These are phyloP conservation scores for Russula vinacea DNA, from an alignment of 768 basidiomycete genomes.

Conservation along the genomic window DNA sequence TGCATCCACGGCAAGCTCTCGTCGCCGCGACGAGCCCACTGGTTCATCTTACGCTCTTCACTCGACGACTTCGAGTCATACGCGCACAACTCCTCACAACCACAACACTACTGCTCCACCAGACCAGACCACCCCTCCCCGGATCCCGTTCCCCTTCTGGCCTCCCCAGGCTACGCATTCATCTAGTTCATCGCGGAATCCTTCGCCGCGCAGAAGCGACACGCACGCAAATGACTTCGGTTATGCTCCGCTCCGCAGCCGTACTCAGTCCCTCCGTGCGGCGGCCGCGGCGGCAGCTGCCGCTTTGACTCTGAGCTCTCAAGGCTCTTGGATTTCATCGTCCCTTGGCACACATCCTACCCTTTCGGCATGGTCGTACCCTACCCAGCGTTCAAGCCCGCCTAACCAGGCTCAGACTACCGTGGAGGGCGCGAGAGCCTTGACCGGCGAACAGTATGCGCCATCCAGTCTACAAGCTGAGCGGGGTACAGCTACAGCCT, in stretches of 20 bases:
- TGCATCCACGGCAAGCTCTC: slow-evolving; percentile 57
- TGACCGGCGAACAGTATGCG: slow-evolving; percentile 49
- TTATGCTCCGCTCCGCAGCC: slow-evolving; percentile 53
- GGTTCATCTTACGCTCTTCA: slow-evolving; percentile 63
- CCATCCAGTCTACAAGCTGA: slow-evolving; percentile 47
- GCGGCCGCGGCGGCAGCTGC: slow-evolving; percentile 36
- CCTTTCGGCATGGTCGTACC: slow-evolving; percentile 67
- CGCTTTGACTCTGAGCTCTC: slow-evolving; percentile 52
- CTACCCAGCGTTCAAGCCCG: slow-evolving; percentile 42
- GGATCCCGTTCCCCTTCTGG: slow-evolving; percentile 55
- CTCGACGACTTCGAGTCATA: slow-evolving; percentile 53
- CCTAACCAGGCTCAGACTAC: slow-evolving; percentile 33
- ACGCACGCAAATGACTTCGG: slow-evolving; percentile 48
- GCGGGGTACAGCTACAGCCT: slow-evolving; percentile 48
- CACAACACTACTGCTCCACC: slow-evolving; percentile 39
- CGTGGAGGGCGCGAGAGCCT: slow-evolving; percentile 39
- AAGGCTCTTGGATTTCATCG: slow-evolving; percentile 73
- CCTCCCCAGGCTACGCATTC: slow-evolving; percentile 36
- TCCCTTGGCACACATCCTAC: slow-evolving; percentile 55
- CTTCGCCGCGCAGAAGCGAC: slow-evolving; percentile 50
- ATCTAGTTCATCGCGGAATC: slow-evolving; percentile 47
- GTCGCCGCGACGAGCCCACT: slow-evolving; percentile 40
- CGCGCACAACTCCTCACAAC: slow-evolving; percentile 36
- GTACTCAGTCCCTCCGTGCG: slow-evolving; percentile 42
- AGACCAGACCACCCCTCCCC: slow-evolving; percentile 39